phyloP scores from a whole-genome alignment of 352 stramenopile genomes.

The Phytophthora capsici region DNA sequence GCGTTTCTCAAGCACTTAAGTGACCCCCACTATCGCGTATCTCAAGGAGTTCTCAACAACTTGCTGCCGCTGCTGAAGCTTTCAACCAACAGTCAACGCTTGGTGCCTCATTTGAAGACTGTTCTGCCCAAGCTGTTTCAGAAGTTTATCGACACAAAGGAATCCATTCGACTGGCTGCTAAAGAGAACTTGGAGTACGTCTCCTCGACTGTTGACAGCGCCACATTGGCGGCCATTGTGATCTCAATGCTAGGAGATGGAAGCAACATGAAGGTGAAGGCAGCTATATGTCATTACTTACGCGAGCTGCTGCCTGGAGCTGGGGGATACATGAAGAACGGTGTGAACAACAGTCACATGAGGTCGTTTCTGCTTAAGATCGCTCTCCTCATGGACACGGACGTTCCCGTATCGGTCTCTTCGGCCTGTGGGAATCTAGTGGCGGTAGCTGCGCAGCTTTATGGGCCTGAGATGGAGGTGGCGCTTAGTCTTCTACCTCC shows the following conservation, averaged over 20 bases:
- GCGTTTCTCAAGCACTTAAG: conserved; percentile 70
- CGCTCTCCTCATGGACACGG: conserved; percentile 65
- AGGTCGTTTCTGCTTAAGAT: conserved; percentile 74
- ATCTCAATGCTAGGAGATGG: conserved; percentile 74
- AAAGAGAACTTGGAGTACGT: conserved; percentile 74
- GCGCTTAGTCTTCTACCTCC: conserved; percentile 62
- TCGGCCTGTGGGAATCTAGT: conserved; percentile 68
- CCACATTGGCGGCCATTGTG: conserved; percentile 50
- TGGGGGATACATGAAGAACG: conserved; percentile 66
- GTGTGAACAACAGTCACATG: conserved; percentile 70
- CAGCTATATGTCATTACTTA: conserved; percentile 71
- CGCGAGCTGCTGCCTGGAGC: conserved; percentile 58
- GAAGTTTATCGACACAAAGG: conserved; percentile 81
- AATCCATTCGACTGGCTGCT: conserved; percentile 53
- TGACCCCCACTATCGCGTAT: conserved; percentile 79
- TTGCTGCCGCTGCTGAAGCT: conserved; percentile 64
- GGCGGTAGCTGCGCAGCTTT: conserved; percentile 51
- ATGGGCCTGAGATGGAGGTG: conserved; percentile 58
- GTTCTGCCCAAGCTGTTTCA: conserved; percentile 75
- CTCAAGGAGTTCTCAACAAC: conserved; percentile 67
- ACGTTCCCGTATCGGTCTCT: conserved; percentile 64
- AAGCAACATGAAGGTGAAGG: conserved; percentile 83
- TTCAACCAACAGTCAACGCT: conserved; percentile 39
- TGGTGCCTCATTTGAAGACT: conserved; percentile 60
- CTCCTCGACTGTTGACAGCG: conserved; percentile 51